Evolutionary conservation across 805 yeast genomes (phyloP).

Genomic region (Candida koratica): DNA sequence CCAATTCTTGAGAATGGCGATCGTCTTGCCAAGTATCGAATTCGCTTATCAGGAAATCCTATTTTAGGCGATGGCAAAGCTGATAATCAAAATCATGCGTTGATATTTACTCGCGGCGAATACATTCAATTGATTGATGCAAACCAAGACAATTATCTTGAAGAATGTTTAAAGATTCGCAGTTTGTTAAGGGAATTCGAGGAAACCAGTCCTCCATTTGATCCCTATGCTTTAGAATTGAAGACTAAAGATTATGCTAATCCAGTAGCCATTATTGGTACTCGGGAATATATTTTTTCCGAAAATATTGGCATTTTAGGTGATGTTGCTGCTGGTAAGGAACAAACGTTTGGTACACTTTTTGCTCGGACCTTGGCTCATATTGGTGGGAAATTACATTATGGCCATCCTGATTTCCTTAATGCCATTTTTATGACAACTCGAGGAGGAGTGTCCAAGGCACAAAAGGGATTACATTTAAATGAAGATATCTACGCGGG

Average conservation of each 20-base stretch:
- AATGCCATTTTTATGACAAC: constrained; percentile 75
- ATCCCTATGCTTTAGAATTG: constrained; percentile 22
- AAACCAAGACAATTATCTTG: constrained; percentile 80
- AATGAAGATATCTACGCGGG: constrained; percentile 90
- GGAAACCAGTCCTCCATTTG: constrained; percentile 52
- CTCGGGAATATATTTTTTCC: constrained; percentile 82
- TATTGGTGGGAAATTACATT: constrained; percentile 81
- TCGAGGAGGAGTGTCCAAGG: constrained; percentile 85
- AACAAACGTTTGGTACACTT: constrained; percentile 83
- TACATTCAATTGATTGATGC: constrained; percentile 83
- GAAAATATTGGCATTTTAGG: constrained; percentile 83
- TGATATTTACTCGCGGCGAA: constrained; percentile 80
- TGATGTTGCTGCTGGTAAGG: constrained; percentile 89
- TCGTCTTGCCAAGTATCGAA: constrained; percentile 49
- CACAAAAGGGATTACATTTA: constrained; percentile 80
- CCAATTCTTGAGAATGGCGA: constrained; percentile 54
- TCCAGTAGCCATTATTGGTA: constrained; percentile 84
- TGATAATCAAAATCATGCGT: constrained; percentile 79
- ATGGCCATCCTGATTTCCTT: constrained; percentile 86
- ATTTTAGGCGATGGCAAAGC: constrained; percentile 87
- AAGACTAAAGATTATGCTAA: constrained; percentile 16
- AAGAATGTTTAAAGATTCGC: constrained; percentile 80
- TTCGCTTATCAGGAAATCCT: constrained; percentile 78
- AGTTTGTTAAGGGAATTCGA: constrained; percentile 80
- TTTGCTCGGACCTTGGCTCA: constrained; percentile 81